A percentile compares a stretch with the other conserved stretches of the same genome.
Conservation (phyloP, 1,139 yeast genomes). For the Nakaseomyces nivariensis region DNA sequence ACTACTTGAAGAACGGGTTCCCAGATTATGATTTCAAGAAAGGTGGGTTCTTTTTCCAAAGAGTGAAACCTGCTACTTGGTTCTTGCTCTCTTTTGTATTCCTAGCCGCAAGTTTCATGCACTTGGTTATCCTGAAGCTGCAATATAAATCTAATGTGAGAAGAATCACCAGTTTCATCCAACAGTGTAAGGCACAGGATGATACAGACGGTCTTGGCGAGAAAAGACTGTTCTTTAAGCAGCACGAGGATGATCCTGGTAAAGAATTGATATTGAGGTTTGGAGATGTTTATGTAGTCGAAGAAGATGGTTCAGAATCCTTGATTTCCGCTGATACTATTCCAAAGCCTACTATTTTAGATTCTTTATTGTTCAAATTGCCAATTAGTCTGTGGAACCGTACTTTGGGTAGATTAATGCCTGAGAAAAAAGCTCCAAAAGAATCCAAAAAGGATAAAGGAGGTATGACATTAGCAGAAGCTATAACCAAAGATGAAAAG, state of each 20-base stretch:
- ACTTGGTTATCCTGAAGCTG: slow-evolving; percentile 46
- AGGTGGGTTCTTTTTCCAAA: slow-evolving; percentile 30
- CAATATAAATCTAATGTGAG: slow-evolving; percentile 52
- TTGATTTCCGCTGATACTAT: slow-evolving; percentile 28
- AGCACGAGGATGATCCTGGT: slow-evolving; percentile 38
- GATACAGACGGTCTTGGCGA: slow-evolving; percentile 44
- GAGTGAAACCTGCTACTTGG: slow-evolving; percentile 36
- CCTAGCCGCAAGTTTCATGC: slow-evolving; percentile 46
- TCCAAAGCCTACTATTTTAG: slow-evolving; percentile 41
- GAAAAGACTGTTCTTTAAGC: slow-evolving; percentile 25
- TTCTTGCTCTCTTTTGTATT: slow-evolving; percentile 41
- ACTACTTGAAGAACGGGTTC: slow-evolving; percentile 73
- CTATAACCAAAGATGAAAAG: background rate
- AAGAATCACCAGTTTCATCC: slow-evolving; percentile 44
- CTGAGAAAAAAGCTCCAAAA: background rate
- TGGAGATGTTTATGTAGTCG: slow-evolving; percentile 63
- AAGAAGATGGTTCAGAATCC: slow-evolving; percentile 36
- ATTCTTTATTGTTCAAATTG: slow-evolving; percentile 43
- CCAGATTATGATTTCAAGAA: slow-evolving; percentile 72
- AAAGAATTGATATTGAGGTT: slow-evolving; percentile 55
- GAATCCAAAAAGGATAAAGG: background rate
- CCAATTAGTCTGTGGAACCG: slow-evolving; percentile 36
- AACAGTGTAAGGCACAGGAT: slow-evolving; percentile 46
- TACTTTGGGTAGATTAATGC: slow-evolving; percentile 5
- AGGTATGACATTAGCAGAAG: background rate